Percentiles rank a stretch among this genome's conserved stretches.
These are phyloP conservation scores for Annulohypoxylon bovei DNA, from an alignment of 495 filamentous ascomycete genomes.

Conservation along the genomic window DNA sequence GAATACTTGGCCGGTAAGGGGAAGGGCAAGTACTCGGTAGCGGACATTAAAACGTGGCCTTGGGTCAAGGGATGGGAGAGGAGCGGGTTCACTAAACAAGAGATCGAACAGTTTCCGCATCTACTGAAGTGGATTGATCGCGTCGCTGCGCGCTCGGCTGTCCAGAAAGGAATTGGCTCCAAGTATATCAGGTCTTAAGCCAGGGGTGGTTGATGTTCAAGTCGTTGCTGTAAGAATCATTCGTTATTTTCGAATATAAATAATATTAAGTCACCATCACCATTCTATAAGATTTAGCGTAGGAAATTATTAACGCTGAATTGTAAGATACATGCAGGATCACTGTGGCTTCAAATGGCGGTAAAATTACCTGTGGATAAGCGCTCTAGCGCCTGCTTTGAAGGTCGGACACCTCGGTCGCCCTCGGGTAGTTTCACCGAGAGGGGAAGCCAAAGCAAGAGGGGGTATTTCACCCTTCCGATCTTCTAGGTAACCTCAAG, in stretches of 20 bases:
- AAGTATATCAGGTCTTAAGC: slow-evolving; percentile 48
- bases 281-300: background rate
- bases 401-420: background rate
- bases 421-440: background rate
- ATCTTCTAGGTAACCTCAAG: background rate
- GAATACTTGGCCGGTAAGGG: slow-evolving; percentile 66
- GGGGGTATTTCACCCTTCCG: background rate
- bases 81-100: slow-evolving; percentile 56
- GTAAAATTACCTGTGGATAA: background rate
- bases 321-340: background rate
- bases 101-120: slow-evolving; percentile 63
- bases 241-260: background rate
- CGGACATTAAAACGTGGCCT: slow-evolving; percentile 67
- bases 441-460: slow-evolving; percentile 6
- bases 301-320: background rate
- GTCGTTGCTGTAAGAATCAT: too few species aligned
- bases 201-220: background rate
- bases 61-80: slow-evolving; percentile 60
- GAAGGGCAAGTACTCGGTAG: slow-evolving; percentile 63
- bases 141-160: slow-evolving; percentile 60
- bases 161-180: slow-evolving; percentile 60
- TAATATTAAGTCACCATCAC: background rate
- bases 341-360: background rate
- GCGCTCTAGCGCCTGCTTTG: background rate
- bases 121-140: slow-evolving; percentile 64